These are phyloP conservation scores for Trichoderma asperellum DNA, from an alignment of 2,329 filamentous ascomycete genomes.

Conservation along the genomic window DNA sequence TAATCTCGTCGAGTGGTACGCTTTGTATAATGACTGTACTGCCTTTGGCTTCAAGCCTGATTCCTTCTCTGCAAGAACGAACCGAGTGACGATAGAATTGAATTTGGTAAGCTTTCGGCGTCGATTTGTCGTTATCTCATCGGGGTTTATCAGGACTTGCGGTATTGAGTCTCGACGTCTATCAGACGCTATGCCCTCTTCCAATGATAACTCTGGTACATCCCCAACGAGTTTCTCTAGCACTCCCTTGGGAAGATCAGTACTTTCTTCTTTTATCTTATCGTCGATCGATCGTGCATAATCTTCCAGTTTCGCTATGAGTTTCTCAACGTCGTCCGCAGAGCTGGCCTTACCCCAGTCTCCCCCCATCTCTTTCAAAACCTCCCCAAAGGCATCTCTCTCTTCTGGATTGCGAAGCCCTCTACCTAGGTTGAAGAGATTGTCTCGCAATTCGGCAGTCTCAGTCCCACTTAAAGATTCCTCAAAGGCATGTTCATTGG, in stretches of 20 bases:
- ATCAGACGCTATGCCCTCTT: constrained; percentile 30
- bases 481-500: constrained; percentile 47
- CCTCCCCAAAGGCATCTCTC: constrained; percentile 42
- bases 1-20: constrained; percentile 53
- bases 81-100: constrained; percentile 39
- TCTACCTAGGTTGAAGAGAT: constrained; percentile 45
- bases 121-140: constrained; percentile 45
- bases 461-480: constrained; percentile 45
- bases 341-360: constrained; percentile 41
- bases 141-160: constrained; percentile 41
- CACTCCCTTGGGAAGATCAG: constrained; percentile 41
- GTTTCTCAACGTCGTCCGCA: constrained; percentile 42
- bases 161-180: constrained; percentile 34
- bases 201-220: constrained; percentile 35
- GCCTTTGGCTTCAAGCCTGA: constrained; percentile 41
- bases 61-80: constrained; percentile 38
- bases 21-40: constrained; percentile 51
- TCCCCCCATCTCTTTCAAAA: constrained; percentile 42
- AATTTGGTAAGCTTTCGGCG: constrained; percentile 45
- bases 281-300: constrained; percentile 44
- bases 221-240: constrained; percentile 41
- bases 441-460: constrained; percentile 43
- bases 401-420: constrained; percentile 44
- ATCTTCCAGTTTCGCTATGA: constrained; percentile 41
- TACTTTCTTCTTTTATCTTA: constrained; percentile 41